Conservation (phyloP, 305 asterid genomes). For the Nicotiana rustica region DNA sequence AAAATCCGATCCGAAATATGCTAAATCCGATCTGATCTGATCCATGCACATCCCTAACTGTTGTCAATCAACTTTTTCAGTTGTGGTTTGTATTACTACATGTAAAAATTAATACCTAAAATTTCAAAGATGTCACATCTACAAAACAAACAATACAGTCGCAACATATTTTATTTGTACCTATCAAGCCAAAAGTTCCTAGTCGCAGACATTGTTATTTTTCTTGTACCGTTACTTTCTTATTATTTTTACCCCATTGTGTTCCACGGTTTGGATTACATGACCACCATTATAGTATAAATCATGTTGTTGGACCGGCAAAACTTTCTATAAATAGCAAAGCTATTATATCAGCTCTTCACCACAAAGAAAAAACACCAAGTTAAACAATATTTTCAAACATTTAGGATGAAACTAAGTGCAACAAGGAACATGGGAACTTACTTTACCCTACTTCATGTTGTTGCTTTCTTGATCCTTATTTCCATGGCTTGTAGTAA, state of each 20-base stretch:
- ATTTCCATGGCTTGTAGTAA: not conserved
- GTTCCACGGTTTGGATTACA: not conserved
- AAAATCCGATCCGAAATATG: too few species aligned
- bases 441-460: not conserved
- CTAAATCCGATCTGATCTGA: too few species aligned
- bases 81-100: not conserved
- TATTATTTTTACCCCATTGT: not conserved
- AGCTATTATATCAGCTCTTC: not conserved
- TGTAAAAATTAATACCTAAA: not conserved
- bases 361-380: not conserved
- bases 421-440: not conserved
- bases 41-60: too few species aligned
- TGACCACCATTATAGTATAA: not conserved
- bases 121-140: not conserved
- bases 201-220: not conserved
- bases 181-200: not conserved
- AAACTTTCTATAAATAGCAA: not conserved
- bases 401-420: not conserved
- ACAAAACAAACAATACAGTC: not conserved
- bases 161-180: not conserved
- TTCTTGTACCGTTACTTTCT: not conserved
- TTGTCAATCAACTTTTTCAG: too few species aligned
- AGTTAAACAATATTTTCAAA: not conserved
- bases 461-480: not conserved
- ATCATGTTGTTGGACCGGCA: not conserved